Conservation (phyloP, 2,329 filamentous ascomycete genomes). For the Talaromyces amestolkiae region DNA sequence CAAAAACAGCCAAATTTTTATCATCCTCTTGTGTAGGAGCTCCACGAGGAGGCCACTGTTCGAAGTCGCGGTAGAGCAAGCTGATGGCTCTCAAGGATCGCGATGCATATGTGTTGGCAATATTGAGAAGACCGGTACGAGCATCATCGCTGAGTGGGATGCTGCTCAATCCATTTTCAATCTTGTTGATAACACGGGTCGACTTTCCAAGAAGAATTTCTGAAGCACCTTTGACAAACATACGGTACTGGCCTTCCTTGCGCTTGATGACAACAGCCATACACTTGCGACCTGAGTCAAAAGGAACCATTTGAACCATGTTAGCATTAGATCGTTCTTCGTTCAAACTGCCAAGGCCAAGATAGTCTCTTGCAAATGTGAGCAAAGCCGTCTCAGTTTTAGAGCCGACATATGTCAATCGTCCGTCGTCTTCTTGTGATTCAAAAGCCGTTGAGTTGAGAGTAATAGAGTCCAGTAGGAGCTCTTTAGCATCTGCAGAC, state of each 20-base stretch:
- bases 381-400: slow-evolving; percentile 76
- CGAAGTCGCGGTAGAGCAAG: slow-evolving; percentile 78
- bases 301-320: slow-evolving; percentile 54
- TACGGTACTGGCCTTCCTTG: slow-evolving; percentile 54
- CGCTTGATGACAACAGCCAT: slow-evolving; percentile 64
- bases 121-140: slow-evolving; percentile 57
- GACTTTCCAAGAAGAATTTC: slow-evolving; percentile 51
- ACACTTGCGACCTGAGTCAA: slow-evolving; percentile 67
- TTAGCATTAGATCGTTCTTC: slow-evolving; percentile 63
- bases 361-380: slow-evolving; percentile 63
- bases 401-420: slow-evolving; percentile 65
- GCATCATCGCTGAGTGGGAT: slow-evolving; percentile 57
- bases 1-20: slow-evolving; percentile 62
- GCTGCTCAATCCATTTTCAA: slow-evolving; percentile 55
- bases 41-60: slow-evolving; percentile 74
- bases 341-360: slow-evolving; percentile 62
- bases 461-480: slow-evolving; percentile 63
- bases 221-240: slow-evolving; percentile 55
- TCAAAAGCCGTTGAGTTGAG: slow-evolving; percentile 71
- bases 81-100: slow-evolving; percentile 81
- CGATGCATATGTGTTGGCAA: slow-evolving; percentile 75
- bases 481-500: slow-evolving; percentile 51
- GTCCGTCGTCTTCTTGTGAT: slow-evolving; percentile 57
- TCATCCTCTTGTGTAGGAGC: slow-evolving; percentile 58
- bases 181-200: slow-evolving; percentile 57